Percentiles rank a stretch among this genome's conserved stretches.
phyloP scores from a whole-genome alignment of 176 grass and related monocot species.

The Metroxylon sagu region DNA sequence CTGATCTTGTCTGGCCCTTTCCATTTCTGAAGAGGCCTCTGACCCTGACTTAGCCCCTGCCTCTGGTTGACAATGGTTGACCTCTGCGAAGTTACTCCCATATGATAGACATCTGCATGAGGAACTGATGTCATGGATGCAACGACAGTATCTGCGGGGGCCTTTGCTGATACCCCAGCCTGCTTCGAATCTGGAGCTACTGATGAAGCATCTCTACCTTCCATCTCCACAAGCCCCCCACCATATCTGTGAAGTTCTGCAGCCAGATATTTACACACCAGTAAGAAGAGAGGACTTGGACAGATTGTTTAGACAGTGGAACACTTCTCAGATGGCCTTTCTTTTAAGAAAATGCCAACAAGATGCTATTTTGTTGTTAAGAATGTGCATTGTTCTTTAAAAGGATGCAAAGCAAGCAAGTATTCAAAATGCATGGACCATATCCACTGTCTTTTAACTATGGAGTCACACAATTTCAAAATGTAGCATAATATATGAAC shows the following conservation, averaged over 20 bases:
- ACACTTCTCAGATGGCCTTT: too few species aligned
- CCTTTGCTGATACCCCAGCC: slow-evolving; percentile 36
- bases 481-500: too few species aligned
- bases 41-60: slow-evolving; percentile 41
- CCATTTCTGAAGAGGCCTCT: slow-evolving; percentile 87
- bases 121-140: slow-evolving; percentile 24
- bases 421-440: too few species aligned
- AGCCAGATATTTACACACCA: not conserved
- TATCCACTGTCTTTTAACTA: too few species aligned
- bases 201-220: slow-evolving; percentile 39
- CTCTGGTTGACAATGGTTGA: slow-evolving; percentile 44
- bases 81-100: slow-evolving; percentile 51
- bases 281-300: not conserved
- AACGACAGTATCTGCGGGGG: slow-evolving; percentile 23
- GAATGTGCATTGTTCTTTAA: too few species aligned
- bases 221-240: slow-evolving; percentile 57
- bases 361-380: too few species aligned
- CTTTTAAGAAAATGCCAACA: too few species aligned
- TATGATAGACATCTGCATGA: slow-evolving; percentile 66
- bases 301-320: too few species aligned
- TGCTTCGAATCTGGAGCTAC: slow-evolving; percentile 60
- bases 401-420: too few species aligned
- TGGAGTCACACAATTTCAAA: too few species aligned
- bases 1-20: slow-evolving; percentile 93
- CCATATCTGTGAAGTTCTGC: slow-evolving; percentile 94